Base-by-base conservation (phyloP, 2,329 filamentous ascomycete species). In the Dactylellina haptotyla region DNA sequence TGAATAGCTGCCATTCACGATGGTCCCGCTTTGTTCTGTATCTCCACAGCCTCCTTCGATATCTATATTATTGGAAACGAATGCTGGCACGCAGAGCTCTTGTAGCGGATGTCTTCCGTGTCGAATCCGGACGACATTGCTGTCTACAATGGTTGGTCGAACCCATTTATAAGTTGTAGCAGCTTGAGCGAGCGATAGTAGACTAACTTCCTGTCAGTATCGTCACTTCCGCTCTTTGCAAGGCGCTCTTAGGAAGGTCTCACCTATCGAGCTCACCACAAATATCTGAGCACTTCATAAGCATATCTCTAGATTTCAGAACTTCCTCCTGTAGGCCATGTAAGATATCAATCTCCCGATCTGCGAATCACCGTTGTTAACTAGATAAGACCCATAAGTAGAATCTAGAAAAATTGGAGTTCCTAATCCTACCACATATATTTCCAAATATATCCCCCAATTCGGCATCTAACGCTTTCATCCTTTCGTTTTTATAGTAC, bases 261-360 rank as follows among this genome's bases (percentile, higher is more conserved):
- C 77, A 85, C 84, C 84, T 84, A 77, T 99, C 94, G 50, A 99
- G 86, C 76, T 97, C 91, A 10, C 93, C 94, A 79, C 92, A 92
- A 0, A 91, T 82, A 76, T 94, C 89, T 0, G 93, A 96, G n/a
- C 89, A 88, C 1, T 82, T 80, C 2, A 87, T 82, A 8, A 99
- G 84, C 4, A 87, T 79, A 0, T 85, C 83, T 78, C 94, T 89
- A 75, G 90, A 87, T 74, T 87, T 83, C 0, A 97, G 82, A 14
- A 97, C 83, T 37, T 84, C 84, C 50, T 90, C 87, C 0, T 91
- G 88, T 28, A 99, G 86, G 2, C 86, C 83, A 77, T 97, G 90
- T 0, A 95, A 85, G 45, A 98, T 91, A 76, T 97, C 91, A 46
- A 97, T 93, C 79, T 99, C 94, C 63, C 87, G 88, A 78, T 97